Base-by-base conservation (phyloP, 2,329 filamentous ascomycete genomes). In the Penicillium sp. region DNA sequence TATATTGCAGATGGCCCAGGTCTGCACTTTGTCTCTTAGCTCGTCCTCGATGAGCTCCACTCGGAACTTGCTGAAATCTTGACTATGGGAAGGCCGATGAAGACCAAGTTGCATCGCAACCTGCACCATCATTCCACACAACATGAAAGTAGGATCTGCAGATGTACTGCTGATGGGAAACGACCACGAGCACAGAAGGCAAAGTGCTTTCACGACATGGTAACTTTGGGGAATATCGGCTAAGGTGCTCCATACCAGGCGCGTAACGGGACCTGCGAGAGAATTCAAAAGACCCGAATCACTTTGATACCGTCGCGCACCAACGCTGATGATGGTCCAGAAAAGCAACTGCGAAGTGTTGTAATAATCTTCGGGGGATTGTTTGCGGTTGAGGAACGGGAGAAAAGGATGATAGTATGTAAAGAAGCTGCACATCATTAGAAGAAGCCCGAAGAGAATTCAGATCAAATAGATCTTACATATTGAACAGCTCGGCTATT, bases 1-100 rank as follows among this genome's bases (percentile, higher is more conserved):
- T 45, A 81, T 75, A 52, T 83, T 84, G 61, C 79, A 81, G 16
- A 79, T 72, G 2, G 77, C 77, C 80, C 80, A 84, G 2, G 80
- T 83, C 46, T 76, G 71, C 23, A 82, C 70, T 30, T 80, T 72
- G 56, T 84, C 80, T 33, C 73, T 71, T 42, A 82, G 69, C 45
- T 82, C 79, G 47, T 79, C 77, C 37, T 79, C 75, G 32, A 74
- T 70, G 13, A 82, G 60, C 35, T 79, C 66, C 14, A 71, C 61
- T 6, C 67, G 61, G 43, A 71, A 72, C 37, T 72, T 72, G 47
- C 64, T 69, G 42, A 73, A 73, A 49, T 73, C 70, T 44, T 81
- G 76, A 2, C 77, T 73, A 55, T 82, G 77, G 0, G 76, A 79
- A 2, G 79, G 79, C 18, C 78, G 70, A 54, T 82, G 79, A 14